Percentiles rank a stretch among this genome's conserved stretches.
These are phyloP conservation scores for Cardamine resedifolia DNA, from an alignment of 345 rosid genomes.

Conservation along the genomic window DNA sequence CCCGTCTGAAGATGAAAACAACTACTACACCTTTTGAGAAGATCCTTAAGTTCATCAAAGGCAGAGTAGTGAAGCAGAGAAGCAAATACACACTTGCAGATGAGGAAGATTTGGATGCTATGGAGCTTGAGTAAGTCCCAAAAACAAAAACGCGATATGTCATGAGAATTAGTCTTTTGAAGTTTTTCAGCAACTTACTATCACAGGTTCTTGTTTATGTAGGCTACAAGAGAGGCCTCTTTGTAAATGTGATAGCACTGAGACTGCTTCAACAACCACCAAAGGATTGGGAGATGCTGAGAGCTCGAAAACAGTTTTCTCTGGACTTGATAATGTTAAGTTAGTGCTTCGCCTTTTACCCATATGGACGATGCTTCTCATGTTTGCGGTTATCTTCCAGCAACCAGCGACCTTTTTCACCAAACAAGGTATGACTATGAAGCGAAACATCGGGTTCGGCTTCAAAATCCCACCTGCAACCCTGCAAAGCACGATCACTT, in stretches of 20 bases:
- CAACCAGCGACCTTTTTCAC: constrained; percentile 88
- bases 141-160: not conserved
- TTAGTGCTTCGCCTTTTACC: constrained; percentile 70
- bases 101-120: constrained; percentile 43
- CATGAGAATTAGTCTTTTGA: not conserved
- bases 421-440: constrained; percentile 89
- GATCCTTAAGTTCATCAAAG: constrained; percentile 45
- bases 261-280: constrained; percentile 18
- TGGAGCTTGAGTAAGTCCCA: constrained; percentile 76
- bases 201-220: not conserved
- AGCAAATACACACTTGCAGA: constrained; percentile 43
- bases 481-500: constrained; percentile 74
- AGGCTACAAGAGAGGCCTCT: constrained; percentile 89
- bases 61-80: constrained; percentile 31
- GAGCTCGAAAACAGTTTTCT: constrained; percentile 27
- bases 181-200: not conserved
- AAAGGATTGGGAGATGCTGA: constrained; percentile 20
- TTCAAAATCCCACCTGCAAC: constrained; percentile 94
- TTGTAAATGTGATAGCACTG: constrained; percentile 39
- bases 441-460: constrained; percentile 56
- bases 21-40: constrained; percentile 31
- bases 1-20: not conserved
- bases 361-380: constrained; percentile 86
- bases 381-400: constrained; percentile 89
- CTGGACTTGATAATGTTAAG: constrained; percentile 46